These are phyloP conservation scores for Quercus gilva DNA, from an alignment of 306 rosid species.

Conservation along the genomic window DNA sequence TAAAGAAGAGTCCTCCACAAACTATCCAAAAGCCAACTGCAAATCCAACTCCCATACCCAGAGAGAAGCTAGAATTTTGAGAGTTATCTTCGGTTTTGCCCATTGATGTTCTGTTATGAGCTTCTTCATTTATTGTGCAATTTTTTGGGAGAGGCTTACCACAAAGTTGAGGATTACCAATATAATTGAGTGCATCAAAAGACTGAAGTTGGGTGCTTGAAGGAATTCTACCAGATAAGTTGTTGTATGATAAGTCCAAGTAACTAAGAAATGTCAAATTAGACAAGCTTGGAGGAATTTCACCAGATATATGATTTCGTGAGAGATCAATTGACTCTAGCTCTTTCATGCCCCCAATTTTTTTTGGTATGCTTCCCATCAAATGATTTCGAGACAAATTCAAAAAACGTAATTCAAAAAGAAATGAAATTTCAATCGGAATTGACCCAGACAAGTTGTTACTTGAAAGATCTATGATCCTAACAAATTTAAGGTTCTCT, in stretches of 20 bases:
- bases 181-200: background rate
- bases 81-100: no score
- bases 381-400: background rate
- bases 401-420: background rate
- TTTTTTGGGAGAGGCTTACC: background rate
- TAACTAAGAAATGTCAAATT: background rate
- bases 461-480: background rate
- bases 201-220: background rate
- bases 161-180: background rate
- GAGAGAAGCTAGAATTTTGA: background rate
- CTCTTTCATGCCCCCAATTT: background rate
- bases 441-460: constrained; percentile 1
- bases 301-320: background rate
- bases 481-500: background rate
- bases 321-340: background rate
- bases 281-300: background rate
- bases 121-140: no score
- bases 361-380: background rate
- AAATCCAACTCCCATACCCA: constrained; percentile 19
- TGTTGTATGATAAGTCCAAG: constrained; percentile 2
- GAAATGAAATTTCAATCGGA: background rate
- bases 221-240: background rate
- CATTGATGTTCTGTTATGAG: no score
- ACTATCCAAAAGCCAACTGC: constrained; percentile 5
- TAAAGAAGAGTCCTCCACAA: background rate